Conservation (phyloP, 1,139 yeast genomes). For the Suhomyces coccinellae region DNA sequence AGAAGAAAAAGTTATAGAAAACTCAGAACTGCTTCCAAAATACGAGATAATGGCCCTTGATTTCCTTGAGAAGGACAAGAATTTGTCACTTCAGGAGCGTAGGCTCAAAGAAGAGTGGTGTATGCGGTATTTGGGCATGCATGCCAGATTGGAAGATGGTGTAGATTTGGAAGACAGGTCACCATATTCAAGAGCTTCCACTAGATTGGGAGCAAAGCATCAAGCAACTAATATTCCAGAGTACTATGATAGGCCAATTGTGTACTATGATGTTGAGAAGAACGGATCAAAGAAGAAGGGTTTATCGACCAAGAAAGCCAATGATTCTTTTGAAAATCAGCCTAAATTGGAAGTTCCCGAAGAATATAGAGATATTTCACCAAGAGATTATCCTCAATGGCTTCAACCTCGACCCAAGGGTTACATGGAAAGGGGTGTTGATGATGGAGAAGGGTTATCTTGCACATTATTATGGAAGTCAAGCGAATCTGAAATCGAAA, state of each 20-base stretch:
- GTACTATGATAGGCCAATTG: conserved; percentile 65
- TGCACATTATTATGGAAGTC: conserved; percentile 68
- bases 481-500: conserved; percentile 33
- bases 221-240: conserved; percentile 70
- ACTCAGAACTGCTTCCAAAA: conserved; percentile 39
- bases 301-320: conserved; percentile 11
- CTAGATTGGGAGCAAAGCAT: conserved; percentile 72
- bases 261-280: conserved; percentile 57
- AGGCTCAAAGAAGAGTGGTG: conserved; percentile 72
- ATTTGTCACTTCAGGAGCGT: conserved; percentile 45
- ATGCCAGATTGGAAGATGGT: conserved; percentile 75
- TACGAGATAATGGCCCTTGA: conserved; percentile 62
- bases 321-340: conserved; percentile 17
- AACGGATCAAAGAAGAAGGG: conserved; percentile 19
- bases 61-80: conserved; percentile 48
- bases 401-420: conserved; percentile 77
- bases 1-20: conserved; percentile 11
- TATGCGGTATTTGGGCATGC: conserved; percentile 76
- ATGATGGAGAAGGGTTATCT: conserved; percentile 55
- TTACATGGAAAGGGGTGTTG: conserved; percentile 83
- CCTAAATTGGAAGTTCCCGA: conserved; percentile 47
- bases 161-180: conserved; percentile 73
- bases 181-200: conserved; percentile 80
- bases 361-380: conserved; percentile 42
- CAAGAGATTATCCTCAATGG: conserved; percentile 67